Percentiles rank a stretch among this genome's conserved stretches.
phyloP scores from a whole-genome alignment of 805 yeast species.

The Candida palmyrensis region DNA sequence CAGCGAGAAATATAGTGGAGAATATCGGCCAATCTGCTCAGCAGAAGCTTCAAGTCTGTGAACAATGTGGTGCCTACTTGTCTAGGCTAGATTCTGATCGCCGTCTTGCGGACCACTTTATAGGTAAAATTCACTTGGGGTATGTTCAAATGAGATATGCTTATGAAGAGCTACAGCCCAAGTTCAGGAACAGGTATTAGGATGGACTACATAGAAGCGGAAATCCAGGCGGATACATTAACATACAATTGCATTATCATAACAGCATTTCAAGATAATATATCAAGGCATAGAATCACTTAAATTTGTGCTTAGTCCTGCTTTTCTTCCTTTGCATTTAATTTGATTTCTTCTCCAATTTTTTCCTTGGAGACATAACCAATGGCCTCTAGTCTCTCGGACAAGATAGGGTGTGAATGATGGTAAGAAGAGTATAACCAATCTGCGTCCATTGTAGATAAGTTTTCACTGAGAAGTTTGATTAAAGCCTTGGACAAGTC shows the following conservation, averaged over 20 bases:
- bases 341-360: constrained; percentile 16
- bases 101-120: constrained; percentile 82
- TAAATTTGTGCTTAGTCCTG: too few relatives aligned
- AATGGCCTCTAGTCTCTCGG: constrained; percentile 82
- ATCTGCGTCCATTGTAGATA: constrained; percentile 84
- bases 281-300: too few relatives aligned
- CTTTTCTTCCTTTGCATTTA: constrained; percentile 2
- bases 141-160: constrained; percentile 70
- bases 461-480: constrained; percentile 71
- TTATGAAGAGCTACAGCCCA: constrained; percentile 31
- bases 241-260: too few relatives aligned
- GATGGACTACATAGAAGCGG: too few relatives aligned
- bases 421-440: constrained; percentile 84
- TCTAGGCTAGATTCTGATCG: constrained; percentile 83
- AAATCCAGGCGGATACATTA: too few relatives aligned
- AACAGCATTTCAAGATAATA: too few relatives aligned
- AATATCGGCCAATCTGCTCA: constrained; percentile 80
- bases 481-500: constrained; percentile 70
- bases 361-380: constrained; percentile 42
- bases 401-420: constrained; percentile 86
- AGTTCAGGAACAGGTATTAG: constrained; percentile 5
- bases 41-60: constrained; percentile 88
- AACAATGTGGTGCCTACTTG: constrained; percentile 82
- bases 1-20: constrained; percentile 58
- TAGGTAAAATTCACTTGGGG: constrained; percentile 82